A percentile compares a stretch with the other conserved stretches of the same genome.
These are phyloP conservation scores for Reutealis trisperma DNA, from an alignment of 345 rosid genomes.

Conservation along the genomic window DNA sequence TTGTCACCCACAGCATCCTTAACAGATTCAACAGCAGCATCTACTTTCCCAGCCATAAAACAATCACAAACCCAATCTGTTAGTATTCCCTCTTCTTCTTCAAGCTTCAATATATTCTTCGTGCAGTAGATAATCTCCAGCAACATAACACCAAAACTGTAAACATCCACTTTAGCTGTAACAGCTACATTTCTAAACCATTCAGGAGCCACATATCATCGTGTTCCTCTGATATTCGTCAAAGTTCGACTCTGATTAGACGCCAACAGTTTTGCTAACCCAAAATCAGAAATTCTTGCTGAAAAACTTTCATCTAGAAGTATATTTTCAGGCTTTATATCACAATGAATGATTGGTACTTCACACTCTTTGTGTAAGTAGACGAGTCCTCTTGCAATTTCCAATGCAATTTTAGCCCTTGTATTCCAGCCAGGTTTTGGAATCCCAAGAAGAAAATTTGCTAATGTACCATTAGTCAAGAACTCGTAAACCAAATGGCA, in stretches of 20 bases:
- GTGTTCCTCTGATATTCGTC: constrained; percentile 19
- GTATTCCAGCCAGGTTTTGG: background rate
- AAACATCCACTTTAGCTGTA: constrained; percentile 25
- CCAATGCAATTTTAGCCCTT: constrained; percentile 13
- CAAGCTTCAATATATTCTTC: constrained; percentile 5
- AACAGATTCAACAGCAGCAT: constrained; percentile 14
- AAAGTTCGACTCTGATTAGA: constrained; percentile 12
- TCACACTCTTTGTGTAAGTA: constrained; percentile 23
- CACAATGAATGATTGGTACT: constrained; percentile 22
- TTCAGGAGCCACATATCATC: constrained; percentile 19
- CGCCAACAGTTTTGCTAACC: constrained; percentile 15
- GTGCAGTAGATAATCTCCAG: constrained; percentile 23
- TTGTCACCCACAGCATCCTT: constrained; percentile 14
- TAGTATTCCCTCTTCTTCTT: constrained; percentile 7
- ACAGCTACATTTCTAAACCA: constrained; percentile 21
- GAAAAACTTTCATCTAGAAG: constrained; percentile 6
- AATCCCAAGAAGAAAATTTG: constrained; percentile 5
- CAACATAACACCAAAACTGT: constrained; percentile 23
- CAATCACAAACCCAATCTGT: constrained; percentile 22
- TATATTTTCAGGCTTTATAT: constrained; percentile 27
- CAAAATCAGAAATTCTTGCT: constrained; percentile 21
- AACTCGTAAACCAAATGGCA: constrained; percentile 16
- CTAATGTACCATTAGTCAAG: constrained; percentile 10
- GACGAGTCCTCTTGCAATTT: constrained; percentile 19
- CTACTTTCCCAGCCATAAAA: constrained; percentile 8